phyloP scores from a whole-genome alignment of 202 grass and related monocot genomes.

The Brachypodium distachyon region DNA sequence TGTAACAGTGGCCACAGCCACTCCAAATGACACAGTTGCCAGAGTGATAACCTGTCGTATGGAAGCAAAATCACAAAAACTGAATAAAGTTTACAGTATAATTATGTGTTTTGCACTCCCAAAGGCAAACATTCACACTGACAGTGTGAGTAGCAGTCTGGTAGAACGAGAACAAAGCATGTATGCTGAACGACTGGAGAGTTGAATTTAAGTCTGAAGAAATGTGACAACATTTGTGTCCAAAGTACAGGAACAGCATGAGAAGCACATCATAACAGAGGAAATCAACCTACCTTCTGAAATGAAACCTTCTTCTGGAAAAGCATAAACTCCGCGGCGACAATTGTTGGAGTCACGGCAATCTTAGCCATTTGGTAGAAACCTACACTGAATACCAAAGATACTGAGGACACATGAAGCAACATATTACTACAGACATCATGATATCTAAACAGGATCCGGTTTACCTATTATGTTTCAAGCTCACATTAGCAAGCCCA shows the following conservation, averaged over 20 bases:
- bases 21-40: constrained; percentile 59
- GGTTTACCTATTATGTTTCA: constrained; percentile 90
- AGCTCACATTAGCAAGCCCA: constrained; percentile 90
- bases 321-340: constrained; percentile 79
- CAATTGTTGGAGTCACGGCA: constrained; percentile 86
- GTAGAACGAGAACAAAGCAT: constrained; percentile 8
- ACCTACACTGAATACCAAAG: constrained; percentile 75
- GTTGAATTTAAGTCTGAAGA: neutral
- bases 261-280: neutral
- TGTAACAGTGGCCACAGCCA: constrained; percentile 82
- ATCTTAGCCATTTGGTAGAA: constrained; percentile 99
- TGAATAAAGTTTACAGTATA: neutral
- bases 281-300: constrained; percentile 45
- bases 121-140: neutral
- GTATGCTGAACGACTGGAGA: neutral
- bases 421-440: neutral
- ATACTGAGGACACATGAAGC: constrained; percentile 19
- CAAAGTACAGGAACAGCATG: neutral
- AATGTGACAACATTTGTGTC: neutral
- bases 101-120: neutral
- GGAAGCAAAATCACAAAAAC: neutral
- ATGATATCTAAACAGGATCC: neutral
- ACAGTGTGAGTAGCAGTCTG: neutral
- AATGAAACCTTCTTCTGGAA: constrained; percentile 71
- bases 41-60: constrained; percentile 61